Evolutionary conservation across 1,284 basidiomycete genomes (phyloP).

Genomic region (Pseudomicrostroma phylloplanum): DNA sequence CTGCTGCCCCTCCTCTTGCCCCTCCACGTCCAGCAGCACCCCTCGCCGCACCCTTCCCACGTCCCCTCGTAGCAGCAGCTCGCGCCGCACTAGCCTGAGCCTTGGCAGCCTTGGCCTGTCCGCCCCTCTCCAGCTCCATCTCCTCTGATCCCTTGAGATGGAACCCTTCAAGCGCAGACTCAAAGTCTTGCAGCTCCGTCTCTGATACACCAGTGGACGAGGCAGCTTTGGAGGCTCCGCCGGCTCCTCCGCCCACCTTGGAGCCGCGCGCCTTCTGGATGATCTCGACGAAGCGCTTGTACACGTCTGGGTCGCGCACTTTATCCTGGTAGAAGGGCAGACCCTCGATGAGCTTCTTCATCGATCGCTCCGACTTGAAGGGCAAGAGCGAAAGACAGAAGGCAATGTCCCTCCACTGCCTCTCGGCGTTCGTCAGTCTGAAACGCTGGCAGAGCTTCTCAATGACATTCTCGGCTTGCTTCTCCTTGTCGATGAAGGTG

Average conservation of each 20-base stretch:
- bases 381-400: conserved; percentile 89
- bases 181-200: conserved; percentile 43
- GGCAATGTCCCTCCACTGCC: conserved; percentile 96
- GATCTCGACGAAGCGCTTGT: conserved; percentile 78
- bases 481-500: conserved; percentile 83
- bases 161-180: conserved; percentile 73
- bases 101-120: conserved; percentile 28
- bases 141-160: conserved; percentile 82
- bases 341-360: conserved; percentile 93
- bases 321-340: conserved; percentile 71
- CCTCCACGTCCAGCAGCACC: background rate
- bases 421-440: conserved; percentile 74
- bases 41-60: background rate
- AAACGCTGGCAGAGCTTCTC: conserved; percentile 58
- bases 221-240: conserved; percentile 15
- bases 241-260: conserved; percentile 6
- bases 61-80: background rate
- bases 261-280: conserved; percentile 58
- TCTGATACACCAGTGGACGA: conserved; percentile 13
- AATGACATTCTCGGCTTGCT: conserved; percentile 49
- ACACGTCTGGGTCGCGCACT: conserved; percentile 79
- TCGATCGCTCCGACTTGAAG: conserved; percentile 90
- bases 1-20: background rate
- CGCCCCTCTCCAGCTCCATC: conserved; percentile 68
- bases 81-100: conserved; percentile 10